These are phyloP conservation scores for Phtheirospermum japonicum DNA, from an alignment of 257 asterid species.

Conservation along the genomic window DNA sequence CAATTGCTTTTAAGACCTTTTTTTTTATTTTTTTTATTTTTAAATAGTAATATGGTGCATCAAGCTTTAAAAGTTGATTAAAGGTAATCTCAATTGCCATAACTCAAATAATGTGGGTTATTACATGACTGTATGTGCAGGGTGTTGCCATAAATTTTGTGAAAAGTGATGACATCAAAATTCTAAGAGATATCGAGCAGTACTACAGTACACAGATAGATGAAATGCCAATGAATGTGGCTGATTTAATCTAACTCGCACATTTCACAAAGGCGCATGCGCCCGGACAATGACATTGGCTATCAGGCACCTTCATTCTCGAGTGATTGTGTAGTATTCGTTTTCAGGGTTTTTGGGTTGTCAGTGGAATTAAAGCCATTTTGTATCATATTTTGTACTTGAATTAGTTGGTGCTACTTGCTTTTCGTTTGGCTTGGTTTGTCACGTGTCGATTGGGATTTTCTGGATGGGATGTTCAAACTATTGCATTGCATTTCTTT, in stretches of 20 bases:
- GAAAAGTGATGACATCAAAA: constrained; percentile 89
- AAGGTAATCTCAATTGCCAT: too few relatives aligned
- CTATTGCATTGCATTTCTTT: too few relatives aligned
- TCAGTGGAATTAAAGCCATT: neutral
- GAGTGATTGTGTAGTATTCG: neutral
- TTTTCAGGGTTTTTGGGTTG: neutral
- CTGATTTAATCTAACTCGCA: constrained; percentile 62
- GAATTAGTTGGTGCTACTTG: neutral
- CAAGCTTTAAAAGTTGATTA: too few relatives aligned
- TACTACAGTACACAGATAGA: constrained; percentile 95
- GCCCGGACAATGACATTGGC: neutral
- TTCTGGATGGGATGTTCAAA: too few relatives aligned
- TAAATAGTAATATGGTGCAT: too few relatives aligned
- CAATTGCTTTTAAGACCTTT: neutral
- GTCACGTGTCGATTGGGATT: too few relatives aligned
- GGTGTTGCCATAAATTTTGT: constrained; percentile 98
- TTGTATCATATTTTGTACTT: neutral
- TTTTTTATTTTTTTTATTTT: too few relatives aligned
- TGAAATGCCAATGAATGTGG: constrained; percentile 99
- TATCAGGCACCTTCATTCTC: neutral
- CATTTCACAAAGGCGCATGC: neutral
- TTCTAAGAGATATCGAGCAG: constrained; percentile 88
- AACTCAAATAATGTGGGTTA: too few relatives aligned
- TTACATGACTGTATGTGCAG: constrained; percentile 40
- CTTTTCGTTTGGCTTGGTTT: neutral